Conservation (phyloP, 2,329 filamentous ascomycete species). For the Arthrobotrys musiformis region DNA sequence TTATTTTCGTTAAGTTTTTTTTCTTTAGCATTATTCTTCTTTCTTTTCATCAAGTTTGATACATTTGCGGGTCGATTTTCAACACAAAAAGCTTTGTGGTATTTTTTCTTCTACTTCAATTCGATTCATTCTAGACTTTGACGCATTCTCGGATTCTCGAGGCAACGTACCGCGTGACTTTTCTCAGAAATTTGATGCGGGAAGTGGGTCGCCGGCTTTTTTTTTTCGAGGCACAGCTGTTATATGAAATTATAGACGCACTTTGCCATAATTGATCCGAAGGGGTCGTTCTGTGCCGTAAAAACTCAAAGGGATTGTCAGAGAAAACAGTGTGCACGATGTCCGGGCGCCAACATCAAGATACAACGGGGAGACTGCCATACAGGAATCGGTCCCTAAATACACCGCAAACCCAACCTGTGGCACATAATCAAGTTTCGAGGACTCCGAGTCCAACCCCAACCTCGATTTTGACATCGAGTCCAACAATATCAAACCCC, state of each 20-base stretch:
- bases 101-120: slow-evolving; percentile 31
- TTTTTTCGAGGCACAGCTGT: background rate
- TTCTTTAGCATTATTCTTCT: slow-evolving; percentile 6
- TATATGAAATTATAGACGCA: slow-evolving; percentile 8
- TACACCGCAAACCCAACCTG: background rate
- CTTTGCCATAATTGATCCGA: slow-evolving; percentile 10
- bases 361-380: slow-evolving; percentile 25
- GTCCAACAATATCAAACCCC: slow-evolving; percentile 5
- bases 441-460: slow-evolving; percentile 14
- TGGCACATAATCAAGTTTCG: background rate
- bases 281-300: background rate
- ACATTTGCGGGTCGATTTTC: slow-evolving; percentile 7
- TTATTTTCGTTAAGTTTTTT: background rate
- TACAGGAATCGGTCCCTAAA: slow-evolving; percentile 30
- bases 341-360: slow-evolving; percentile 12
- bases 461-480: slow-evolving; percentile 17
- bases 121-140: background rate
- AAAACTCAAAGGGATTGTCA: background rate
- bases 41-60: slow-evolving; percentile 2
- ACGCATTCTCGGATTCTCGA: too few species aligned
- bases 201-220: background rate
- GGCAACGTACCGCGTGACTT: too few species aligned
- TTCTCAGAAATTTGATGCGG: background rate
- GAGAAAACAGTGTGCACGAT: slow-evolving; percentile 13
- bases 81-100: slow-evolving; percentile 49